phyloP scores from a whole-genome alignment of 2,329 filamentous ascomycete genomes.

The Trichoderma atroviride region DNA sequence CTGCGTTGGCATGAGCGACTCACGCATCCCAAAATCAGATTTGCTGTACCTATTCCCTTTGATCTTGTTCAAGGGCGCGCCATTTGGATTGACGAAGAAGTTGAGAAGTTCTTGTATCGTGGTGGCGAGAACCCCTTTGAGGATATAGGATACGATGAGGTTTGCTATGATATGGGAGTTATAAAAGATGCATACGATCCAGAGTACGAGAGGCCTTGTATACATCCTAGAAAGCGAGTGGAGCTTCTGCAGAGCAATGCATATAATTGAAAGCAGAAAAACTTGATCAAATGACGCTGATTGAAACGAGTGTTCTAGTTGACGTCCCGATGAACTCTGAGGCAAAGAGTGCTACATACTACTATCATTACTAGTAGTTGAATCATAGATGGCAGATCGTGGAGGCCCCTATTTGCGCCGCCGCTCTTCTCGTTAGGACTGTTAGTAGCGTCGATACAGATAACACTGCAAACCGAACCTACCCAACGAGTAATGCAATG shows the following conservation, averaged over 20 bases:
- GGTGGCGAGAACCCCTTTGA: not conserved
- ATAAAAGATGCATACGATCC: not conserved
- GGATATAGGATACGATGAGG: not conserved
- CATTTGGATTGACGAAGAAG: not conserved
- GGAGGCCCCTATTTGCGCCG: too few relatives aligned
- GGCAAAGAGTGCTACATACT: not conserved
- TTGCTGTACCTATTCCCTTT: not conserved
- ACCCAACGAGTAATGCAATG: not conserved
- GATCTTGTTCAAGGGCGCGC: not conserved
- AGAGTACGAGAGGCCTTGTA: not conserved
- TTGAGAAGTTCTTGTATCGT: not conserved
- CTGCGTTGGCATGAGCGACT: slow-evolving; percentile 7
- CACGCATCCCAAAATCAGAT: not conserved
- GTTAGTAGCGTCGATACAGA: not conserved
- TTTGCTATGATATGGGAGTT: not conserved
- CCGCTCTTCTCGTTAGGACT: not conserved
- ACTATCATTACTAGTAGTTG: not conserved
- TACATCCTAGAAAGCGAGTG: not conserved
- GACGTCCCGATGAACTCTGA: not conserved
- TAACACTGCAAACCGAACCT: not conserved
- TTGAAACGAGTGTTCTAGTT: not conserved
- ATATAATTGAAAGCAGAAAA: not conserved
- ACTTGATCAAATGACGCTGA: not conserved
- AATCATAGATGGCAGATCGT: not conserved
- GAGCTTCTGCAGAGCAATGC: not conserved